A percentile compares a stretch with the other conserved stretches of the same genome.
Conservation (phyloP, 2,329 filamentous ascomycete species). For the Neoascochyta sp. region DNA sequence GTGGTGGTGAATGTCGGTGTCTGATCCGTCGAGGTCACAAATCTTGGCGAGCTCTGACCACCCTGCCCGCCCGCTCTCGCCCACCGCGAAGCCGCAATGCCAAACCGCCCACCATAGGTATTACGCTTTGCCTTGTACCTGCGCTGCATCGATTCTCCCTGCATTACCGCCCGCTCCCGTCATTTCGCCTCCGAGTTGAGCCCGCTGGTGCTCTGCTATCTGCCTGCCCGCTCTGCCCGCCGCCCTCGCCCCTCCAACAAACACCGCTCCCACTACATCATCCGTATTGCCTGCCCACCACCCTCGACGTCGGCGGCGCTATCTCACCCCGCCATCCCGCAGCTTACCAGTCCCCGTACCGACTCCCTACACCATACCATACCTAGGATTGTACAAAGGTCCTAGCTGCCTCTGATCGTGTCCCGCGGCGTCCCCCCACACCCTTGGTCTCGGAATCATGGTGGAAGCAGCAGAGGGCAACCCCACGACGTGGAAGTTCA, state of each 20-base stretch:
- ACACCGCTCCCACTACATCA: conserved; percentile 28
- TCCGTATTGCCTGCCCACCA: conserved; percentile 21
- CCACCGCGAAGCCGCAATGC: neutral
- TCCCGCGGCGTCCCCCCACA: conserved; percentile 9
- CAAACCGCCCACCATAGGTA: conserved; percentile 15
- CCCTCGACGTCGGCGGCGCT: conserved; percentile 31
- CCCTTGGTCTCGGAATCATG: conserved; percentile 60
- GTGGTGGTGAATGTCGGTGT: too few relatives aligned
- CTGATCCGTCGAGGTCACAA: too few relatives aligned
- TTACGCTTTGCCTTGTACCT: conserved; percentile 25
- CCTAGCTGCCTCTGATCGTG: conserved; percentile 14
- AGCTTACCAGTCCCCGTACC: conserved; percentile 11
- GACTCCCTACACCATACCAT: conserved; percentile 6
- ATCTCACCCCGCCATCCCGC: conserved; percentile 13
- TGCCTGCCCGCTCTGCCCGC: conserved; percentile 2
- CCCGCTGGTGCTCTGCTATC: conserved; percentile 5
- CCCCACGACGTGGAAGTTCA: conserved; percentile 99
- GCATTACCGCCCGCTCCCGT: conserved; percentile 19
- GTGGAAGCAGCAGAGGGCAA: conserved; percentile 91
- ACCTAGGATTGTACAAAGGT: conserved; percentile 8
- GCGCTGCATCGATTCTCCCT: conserved; percentile 21
- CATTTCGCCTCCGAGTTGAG: conserved; percentile 17
- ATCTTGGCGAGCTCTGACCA: too few relatives aligned
- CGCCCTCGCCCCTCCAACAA: conserved; percentile 14
- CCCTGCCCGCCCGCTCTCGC: too few relatives aligned